These are phyloP conservation scores for Zygotorulaspora danielsina DNA, from an alignment of 805 yeast genomes.

Conservation along the genomic window DNA sequence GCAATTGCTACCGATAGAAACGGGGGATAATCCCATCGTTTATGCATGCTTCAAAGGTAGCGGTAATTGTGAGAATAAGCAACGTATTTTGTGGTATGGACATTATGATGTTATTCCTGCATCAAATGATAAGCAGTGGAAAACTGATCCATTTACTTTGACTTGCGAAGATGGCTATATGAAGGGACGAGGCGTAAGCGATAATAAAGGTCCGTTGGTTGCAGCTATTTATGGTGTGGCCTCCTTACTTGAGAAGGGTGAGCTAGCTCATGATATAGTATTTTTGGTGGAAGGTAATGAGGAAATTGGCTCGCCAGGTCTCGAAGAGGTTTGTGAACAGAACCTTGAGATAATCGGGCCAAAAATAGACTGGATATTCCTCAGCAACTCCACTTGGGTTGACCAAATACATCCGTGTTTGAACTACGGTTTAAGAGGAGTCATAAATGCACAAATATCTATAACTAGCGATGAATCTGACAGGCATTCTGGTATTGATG, in stretches of 20 bases:
- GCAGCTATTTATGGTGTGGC: constrained; percentile 88
- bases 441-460: constrained; percentile 71
- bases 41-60: constrained; percentile 64
- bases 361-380: constrained; percentile 77
- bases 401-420: constrained; percentile 86
- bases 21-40: constrained; percentile 77
- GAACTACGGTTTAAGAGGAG: constrained; percentile 92
- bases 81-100: constrained; percentile 81
- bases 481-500: constrained; percentile 94
- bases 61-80: constrained; percentile 13
- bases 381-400: constrained; percentile 92
- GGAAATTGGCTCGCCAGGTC: constrained; percentile 88
- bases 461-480: constrained; percentile 75
- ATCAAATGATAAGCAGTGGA: constrained; percentile 58
- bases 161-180: constrained; percentile 78
- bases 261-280: constrained; percentile 66
- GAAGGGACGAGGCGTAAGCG: constrained; percentile 90
- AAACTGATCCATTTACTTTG: constrained; percentile 70
- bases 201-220: constrained; percentile 88
- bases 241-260: constrained; percentile 48
- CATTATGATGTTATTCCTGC: constrained; percentile 95
- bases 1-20: constrained; percentile 62
- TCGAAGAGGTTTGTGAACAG: constrained; percentile 57
- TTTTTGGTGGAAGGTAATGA: constrained; percentile 94
- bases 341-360: constrained; percentile 55